These are phyloP conservation scores for Psilocybe tampanensis DNA, from an alignment of 768 basidiomycete species.

Conservation along the genomic window DNA sequence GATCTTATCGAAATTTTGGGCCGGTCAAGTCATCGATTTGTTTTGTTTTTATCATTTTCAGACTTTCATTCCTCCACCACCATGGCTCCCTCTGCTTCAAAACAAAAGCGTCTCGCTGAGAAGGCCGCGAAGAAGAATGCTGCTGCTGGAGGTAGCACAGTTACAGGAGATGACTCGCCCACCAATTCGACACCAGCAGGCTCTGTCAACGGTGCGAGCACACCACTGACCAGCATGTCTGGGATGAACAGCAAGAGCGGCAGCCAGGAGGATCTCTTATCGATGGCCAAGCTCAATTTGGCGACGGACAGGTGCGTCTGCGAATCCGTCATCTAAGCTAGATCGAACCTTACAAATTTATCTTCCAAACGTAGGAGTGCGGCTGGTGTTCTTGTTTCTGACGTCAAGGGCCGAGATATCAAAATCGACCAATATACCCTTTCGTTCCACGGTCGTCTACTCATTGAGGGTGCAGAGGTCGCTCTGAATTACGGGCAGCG, in stretches of 20 bases:
- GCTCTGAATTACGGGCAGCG: conserved; percentile 88
- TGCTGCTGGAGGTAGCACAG: conserved; percentile 40
- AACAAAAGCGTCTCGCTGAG: conserved; percentile 93
- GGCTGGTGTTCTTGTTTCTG: conserved; percentile 90
- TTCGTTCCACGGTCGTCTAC: conserved; percentile 93
- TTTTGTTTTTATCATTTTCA: not conserved
- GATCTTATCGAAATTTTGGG: conserved; percentile 39
- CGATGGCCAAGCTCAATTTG: conserved; percentile 88
- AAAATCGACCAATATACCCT: conserved; percentile 96
- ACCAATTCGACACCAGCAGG: conserved; percentile 63
- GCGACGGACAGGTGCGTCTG: conserved; percentile 84
- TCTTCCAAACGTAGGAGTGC: too few species aligned
- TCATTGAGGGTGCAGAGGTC: conserved; percentile 58
- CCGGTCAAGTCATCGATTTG: conserved; percentile 21
- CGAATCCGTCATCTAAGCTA: too few species aligned
- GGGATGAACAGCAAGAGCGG: conserved; percentile 80
- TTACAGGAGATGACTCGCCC: conserved; percentile 44
- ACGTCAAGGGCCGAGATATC: conserved; percentile 92
- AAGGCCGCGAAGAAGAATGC: conserved; percentile 85
- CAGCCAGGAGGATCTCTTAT: conserved; percentile 76
- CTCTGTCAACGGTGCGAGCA: conserved; percentile 66
- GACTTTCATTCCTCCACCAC: conserved; percentile 9
- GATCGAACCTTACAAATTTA: too few species aligned
- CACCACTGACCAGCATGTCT: conserved; percentile 82
- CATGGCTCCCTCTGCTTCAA: conserved; percentile 81